Percentiles rank a stretch among this genome's conserved stretches.
Conservation (phyloP, 345 rosid species). For the Eucalyptus globulus region DNA sequence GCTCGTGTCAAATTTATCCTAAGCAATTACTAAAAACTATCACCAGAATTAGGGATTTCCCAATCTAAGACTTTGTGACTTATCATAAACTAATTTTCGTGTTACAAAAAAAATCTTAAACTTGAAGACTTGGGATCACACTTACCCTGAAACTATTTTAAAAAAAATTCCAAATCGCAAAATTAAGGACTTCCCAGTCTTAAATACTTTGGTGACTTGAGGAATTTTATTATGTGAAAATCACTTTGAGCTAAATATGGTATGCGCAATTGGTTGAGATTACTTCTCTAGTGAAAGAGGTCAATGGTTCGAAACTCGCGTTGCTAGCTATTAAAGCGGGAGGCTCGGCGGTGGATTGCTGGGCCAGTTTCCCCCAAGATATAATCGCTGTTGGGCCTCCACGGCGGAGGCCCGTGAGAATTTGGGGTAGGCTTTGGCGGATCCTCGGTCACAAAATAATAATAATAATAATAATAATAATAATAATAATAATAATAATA, state of each 20-base stretch:
- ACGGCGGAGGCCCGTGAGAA: too few species aligned
- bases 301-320: fast-evolving
- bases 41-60: background rate
- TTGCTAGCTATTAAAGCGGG: fast-evolving
- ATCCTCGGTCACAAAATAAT: too few species aligned
- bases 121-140: background rate
- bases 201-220: background rate
- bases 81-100: too few species aligned
- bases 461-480: too few species aligned
- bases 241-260: background rate
- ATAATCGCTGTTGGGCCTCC: too few species aligned
- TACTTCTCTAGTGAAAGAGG: fast-evolving
- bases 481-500: background rate
- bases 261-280: too few species aligned
- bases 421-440: fast-evolving
- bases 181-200: background rate
- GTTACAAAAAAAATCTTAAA: background rate
- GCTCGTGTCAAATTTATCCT: background rate
- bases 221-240: background rate
- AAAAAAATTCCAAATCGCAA: background rate
- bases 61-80: background rate
- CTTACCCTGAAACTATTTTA: background rate
- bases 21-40: too few species aligned
- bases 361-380: fast-evolving
- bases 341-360: fast-evolving